Evolutionary conservation across 352 stramenopile genomes (phyloP).

Genomic region (Blastocystis sp.): DNA sequence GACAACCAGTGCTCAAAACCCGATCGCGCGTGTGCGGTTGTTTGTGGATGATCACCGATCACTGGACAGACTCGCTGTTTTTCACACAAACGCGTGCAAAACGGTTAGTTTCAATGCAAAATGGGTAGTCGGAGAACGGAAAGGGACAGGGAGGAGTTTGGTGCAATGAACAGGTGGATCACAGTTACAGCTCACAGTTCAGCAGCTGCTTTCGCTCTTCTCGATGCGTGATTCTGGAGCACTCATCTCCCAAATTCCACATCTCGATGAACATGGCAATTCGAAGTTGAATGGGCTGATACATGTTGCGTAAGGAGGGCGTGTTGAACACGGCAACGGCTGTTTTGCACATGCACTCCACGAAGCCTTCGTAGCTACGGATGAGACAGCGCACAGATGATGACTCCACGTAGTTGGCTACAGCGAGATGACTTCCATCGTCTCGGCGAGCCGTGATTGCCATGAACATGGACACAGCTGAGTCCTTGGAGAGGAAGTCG

Average conservation of each 20-base stretch:
- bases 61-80: not conserved
- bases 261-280: slow-evolving; percentile 31
- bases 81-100: too few relatives aligned
- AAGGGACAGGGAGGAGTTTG: not conserved
- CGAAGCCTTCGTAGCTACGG: slow-evolving; percentile 52
- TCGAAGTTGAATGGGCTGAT: not conserved
- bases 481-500: slow-evolving; percentile 18
- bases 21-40: not conserved
- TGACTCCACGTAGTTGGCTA: slow-evolving; percentile 37
- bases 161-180: not conserved
- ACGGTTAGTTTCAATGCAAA: not conserved
- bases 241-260: slow-evolving; percentile 53
- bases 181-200: not conserved
- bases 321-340: slow-evolving; percentile 1
- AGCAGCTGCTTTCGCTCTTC: slow-evolving; percentile 31
- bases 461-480: not conserved
- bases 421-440: slow-evolving; percentile 23
- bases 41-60: not conserved
- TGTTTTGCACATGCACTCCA: slow-evolving; percentile 25
- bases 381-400: not conserved
- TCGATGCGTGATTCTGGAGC: not conserved
- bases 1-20: not conserved
- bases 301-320: not conserved
- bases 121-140: not conserved
- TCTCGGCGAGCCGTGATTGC: slow-evolving; percentile 7